Conservation (phyloP, 2,329 filamentous ascomycete species). For the Colletotrichum siamense region DNA sequence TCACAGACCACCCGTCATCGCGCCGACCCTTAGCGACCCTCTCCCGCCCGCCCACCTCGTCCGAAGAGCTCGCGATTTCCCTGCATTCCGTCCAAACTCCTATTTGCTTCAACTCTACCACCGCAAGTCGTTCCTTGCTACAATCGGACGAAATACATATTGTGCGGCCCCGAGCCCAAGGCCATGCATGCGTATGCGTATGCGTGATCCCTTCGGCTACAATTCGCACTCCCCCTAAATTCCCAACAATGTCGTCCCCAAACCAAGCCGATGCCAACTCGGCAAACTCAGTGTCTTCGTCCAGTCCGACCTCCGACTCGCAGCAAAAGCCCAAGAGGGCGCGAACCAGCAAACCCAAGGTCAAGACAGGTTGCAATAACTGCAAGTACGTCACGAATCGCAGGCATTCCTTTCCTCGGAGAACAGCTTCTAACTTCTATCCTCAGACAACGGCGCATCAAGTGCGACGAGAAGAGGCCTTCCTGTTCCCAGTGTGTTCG, state of each 20-base stretch:
- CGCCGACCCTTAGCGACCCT: neutral
- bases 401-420: neutral
- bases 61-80: neutral
- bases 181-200: slow-evolving; percentile 5
- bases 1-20: slow-evolving; percentile 17
- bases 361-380: slow-evolving; percentile 70
- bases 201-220: slow-evolving; percentile 1
- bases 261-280: slow-evolving; percentile 1
- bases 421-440: slow-evolving; percentile 25
- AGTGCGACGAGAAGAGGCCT: slow-evolving; percentile 70
- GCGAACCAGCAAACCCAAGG: slow-evolving; percentile 63
- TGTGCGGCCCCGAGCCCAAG: neutral
- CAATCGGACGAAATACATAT: neutral
- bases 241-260: slow-evolving; percentile 2
- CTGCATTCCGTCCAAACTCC: slow-evolving; percentile 1
- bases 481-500: slow-evolving; percentile 64
- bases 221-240: neutral
- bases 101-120: neutral
- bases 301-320: slow-evolving; percentile 18
- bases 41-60: neutral
- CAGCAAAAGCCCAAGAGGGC: slow-evolving; percentile 45
- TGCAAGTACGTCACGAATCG: slow-evolving; percentile 64
- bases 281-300: neutral
- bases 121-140: neutral
- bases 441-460: slow-evolving; percentile 63